Evolutionary conservation across 2,329 filamentous ascomycete species (phyloP).

Genomic region (Colletotrichum tamarilloi): DNA sequence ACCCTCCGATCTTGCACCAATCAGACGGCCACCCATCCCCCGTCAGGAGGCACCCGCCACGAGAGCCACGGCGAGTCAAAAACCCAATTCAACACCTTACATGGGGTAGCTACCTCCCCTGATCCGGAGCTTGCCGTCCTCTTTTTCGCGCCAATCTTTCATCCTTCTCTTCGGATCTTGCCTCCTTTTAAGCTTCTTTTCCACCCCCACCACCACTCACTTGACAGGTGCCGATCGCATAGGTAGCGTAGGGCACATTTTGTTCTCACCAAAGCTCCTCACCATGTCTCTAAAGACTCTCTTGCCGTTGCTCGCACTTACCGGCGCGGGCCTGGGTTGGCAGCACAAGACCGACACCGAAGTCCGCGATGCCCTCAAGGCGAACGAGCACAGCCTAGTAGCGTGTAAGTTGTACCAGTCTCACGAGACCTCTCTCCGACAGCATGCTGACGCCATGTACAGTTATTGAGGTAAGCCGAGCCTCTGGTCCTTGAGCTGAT

Average conservation of each 20-base stretch:
- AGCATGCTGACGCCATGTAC: neutral
- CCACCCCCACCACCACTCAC: neutral
- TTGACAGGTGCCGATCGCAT: neutral
- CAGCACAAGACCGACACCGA: slow-evolving; percentile 24
- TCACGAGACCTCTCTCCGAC: neutral
- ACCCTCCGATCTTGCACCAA: neutral
- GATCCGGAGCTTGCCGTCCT: neutral
- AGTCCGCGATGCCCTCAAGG: slow-evolving; percentile 21
- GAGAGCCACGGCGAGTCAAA: slow-evolving; percentile 17
- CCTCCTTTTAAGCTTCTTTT: neutral
- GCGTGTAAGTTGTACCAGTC: slow-evolving; percentile 44
- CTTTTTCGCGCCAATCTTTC: neutral
- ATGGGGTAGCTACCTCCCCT: neutral
- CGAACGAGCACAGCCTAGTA: slow-evolving; percentile 42
- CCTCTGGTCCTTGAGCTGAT: neutral
- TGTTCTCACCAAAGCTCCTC: neutral
- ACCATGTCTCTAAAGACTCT: slow-evolving; percentile 24
- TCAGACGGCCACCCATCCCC: neutral
- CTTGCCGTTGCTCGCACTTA: slow-evolving; percentile 24
- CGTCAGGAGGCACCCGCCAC: slow-evolving; percentile 11
- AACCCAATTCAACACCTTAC: neutral
- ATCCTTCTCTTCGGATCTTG: neutral
- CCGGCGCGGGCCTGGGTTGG: slow-evolving; percentile 12
- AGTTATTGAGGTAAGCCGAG: slow-evolving; percentile 27
- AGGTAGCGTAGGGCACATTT: neutral